Evolutionary conservation across 2,329 filamentous ascomycete species (phyloP).

Genomic region (Talaromyces sp.): DNA sequence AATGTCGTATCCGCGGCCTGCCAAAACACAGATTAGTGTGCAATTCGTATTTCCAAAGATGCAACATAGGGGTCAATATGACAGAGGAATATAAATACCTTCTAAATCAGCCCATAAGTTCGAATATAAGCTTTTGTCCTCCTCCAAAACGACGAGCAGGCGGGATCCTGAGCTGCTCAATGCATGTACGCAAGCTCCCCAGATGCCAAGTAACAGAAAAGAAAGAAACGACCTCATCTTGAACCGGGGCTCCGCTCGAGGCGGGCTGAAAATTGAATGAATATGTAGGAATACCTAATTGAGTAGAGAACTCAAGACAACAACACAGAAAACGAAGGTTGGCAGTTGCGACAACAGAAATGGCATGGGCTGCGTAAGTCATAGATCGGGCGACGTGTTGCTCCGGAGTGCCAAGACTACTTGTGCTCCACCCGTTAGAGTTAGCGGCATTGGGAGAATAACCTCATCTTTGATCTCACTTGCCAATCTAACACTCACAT

Average conservation of each 20-base stretch:
- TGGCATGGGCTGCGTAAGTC: background rate
- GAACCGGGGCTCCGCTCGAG: slow-evolving; percentile 32
- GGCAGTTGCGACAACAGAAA: slow-evolving; percentile 2
- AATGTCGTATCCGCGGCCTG: slow-evolving; percentile 79
- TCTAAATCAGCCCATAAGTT: slow-evolving; percentile 60
- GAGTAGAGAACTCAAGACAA: slow-evolving; percentile 13
- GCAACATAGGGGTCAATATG: background rate
- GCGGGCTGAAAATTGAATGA: slow-evolving; percentile 21
- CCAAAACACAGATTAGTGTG: slow-evolving; percentile 11
- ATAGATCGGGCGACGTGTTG: slow-evolving; percentile 45
- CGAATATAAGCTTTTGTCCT: slow-evolving; percentile 80
- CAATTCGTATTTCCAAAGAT: background rate
- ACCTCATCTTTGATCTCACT: slow-evolving; percentile 2
- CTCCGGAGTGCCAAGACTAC: slow-evolving; percentile 40
- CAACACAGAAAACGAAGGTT: slow-evolving; percentile 19
- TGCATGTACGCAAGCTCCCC: slow-evolving; percentile 53
- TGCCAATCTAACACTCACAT: background rate
- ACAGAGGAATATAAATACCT: slow-evolving; percentile 30
- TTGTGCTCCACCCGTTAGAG: slow-evolving; percentile 3
- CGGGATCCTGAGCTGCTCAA: slow-evolving; percentile 74
- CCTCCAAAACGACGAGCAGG: slow-evolving; percentile 81
- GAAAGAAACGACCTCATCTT: slow-evolving; percentile 74
- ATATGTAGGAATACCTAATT: background rate
- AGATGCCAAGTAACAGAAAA: slow-evolving; percentile 63
- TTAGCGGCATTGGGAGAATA: slow-evolving; percentile 4